Conservation (phyloP, 805 yeast species). For the Ogataea sp. region DNA sequence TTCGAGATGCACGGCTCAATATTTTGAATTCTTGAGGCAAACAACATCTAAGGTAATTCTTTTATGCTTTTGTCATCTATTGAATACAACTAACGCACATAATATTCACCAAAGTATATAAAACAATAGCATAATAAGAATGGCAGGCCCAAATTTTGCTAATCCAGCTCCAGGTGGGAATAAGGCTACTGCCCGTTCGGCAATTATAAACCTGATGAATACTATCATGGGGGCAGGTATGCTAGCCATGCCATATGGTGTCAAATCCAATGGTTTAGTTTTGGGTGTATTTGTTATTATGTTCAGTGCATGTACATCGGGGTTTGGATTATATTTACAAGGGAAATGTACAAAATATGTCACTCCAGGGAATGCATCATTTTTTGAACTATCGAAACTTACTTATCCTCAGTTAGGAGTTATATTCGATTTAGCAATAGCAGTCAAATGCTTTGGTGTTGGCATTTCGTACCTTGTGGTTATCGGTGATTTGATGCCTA, state of each 20-base stretch:
- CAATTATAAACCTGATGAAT: conserved; percentile 44
- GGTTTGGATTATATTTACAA: conserved; percentile 57
- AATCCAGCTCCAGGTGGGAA: conserved; percentile 2
- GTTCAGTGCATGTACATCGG: conserved; percentile 38
- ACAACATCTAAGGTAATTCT: too few species aligned
- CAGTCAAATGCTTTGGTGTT: conserved; percentile 65
- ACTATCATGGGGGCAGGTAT: conserved; percentile 62
- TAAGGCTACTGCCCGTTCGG: conserved; percentile 32
- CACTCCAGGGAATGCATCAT: conserved; percentile 54
- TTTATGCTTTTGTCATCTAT: too few species aligned
- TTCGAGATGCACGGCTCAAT: too few species aligned
- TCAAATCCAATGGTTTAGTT: conserved; percentile 39
- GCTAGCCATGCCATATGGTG: conserved; percentile 65
- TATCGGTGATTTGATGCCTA: conserved; percentile 66
- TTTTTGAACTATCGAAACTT: conserved; percentile 52
- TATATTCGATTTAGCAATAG: conserved; percentile 59
- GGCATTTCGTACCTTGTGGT: conserved; percentile 60
- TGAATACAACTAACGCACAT: too few species aligned
- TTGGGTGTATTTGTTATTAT: conserved; percentile 32
- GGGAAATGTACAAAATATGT: conserved; percentile 48
- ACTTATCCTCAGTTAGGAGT: conserved; percentile 56
- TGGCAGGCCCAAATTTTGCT: not conserved
- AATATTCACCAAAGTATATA: too few species aligned
- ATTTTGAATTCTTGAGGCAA: too few species aligned
- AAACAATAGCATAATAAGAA: too few species aligned